Percentiles rank a stretch among this genome's conserved stretches.
Conservation (phyloP, 2,329 filamentous ascomycete genomes). For the Zasmidium citrigriseum region DNA sequence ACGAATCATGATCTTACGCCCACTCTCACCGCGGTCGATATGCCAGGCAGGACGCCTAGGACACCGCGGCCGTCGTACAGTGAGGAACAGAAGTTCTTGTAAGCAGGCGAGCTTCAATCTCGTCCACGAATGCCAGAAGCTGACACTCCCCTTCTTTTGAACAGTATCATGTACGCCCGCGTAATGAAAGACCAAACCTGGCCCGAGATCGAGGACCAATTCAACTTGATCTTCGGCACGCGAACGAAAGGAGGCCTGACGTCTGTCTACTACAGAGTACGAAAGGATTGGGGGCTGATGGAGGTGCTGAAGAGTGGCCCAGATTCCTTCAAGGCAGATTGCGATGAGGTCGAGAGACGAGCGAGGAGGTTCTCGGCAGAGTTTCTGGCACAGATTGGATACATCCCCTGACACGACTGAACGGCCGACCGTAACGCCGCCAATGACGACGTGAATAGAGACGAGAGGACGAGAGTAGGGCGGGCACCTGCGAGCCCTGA, state of each 20-base stretch:
- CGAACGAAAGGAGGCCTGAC: conserved; percentile 35
- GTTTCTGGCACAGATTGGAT: conserved; percentile 33
- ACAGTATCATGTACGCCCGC: conserved; percentile 31
- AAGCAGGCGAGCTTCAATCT: conserved; percentile 28
- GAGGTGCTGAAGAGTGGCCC: conserved; percentile 35
- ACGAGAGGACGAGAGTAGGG: not conserved
- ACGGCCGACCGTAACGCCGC: no score
- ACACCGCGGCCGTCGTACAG: conserved; percentile 34
- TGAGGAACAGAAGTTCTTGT: conserved; percentile 38
- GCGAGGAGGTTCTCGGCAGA: conserved; percentile 31
- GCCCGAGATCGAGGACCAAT: conserved; percentile 32
- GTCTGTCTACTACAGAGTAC: conserved; percentile 37
- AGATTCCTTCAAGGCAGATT: conserved; percentile 28
- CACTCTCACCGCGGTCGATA: not conserved
- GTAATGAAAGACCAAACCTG: conserved; percentile 31
- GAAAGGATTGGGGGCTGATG: conserved; percentile 34
- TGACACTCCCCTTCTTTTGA: no score
- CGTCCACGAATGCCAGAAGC: no score
- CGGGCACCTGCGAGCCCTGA: no score
- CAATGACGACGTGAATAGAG: not conserved
- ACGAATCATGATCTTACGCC: not conserved
- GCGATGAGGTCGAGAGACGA: conserved; percentile 27
- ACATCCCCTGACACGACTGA: conserved; percentile 14
- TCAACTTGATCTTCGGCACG: conserved; percentile 25
- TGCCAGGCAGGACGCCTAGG: conserved; percentile 21